Base-by-base conservation (phyloP, 2,329 filamentous ascomycete genomes). In the Arthrobotrys sphaeroides region DNA sequence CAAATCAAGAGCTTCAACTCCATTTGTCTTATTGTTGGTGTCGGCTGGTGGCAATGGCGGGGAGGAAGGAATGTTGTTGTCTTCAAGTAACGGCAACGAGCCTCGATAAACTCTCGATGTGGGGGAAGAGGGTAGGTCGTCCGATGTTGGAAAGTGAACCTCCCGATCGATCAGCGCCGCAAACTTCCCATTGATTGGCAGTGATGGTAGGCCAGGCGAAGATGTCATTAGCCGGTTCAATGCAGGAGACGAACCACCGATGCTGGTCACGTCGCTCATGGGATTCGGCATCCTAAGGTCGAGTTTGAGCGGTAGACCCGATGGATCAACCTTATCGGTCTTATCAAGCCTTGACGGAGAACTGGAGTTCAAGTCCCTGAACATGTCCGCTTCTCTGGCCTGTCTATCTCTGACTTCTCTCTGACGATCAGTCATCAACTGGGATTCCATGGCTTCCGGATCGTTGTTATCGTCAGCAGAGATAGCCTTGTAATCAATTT, bases 351-450 rank as follows among this genome's bases (percentile, higher is more conserved):
- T 74, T 2, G 62, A 55, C 9, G 70, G 40, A 3, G 26, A 55
- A 13, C 16, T 16, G 2, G 70, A 40, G n/a, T 67, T 74, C 13
- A 74, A 20, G 28, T 74, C 70, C 16, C 45, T 62, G 28, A 74
- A 74, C 24, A 74, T 40, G n/a, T 67, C 62, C 13, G 87, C 87
- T 77, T 90, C 88, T 6, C 82, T 82, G 49, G 86, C 86, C 80
- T 96, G 92, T 57, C 90, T 86, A 78, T 92, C 89, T 49, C 89
- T 87, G 43, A 94, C 88, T 79, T 96, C 92, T 79, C 87, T 90
- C 81, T 96, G 93, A 45, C 89, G 87, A 36, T 94, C 91, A 0
- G 93, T 96, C 55, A 96, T 84, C 16, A 89, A 83, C 78, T 95
- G 92, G 0, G 91, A 92, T 12, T 83, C 82, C 3, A 85, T 83